Conservation (phyloP, 352 stramenopile genomes). For the Globisporangium middletonii region DNA sequence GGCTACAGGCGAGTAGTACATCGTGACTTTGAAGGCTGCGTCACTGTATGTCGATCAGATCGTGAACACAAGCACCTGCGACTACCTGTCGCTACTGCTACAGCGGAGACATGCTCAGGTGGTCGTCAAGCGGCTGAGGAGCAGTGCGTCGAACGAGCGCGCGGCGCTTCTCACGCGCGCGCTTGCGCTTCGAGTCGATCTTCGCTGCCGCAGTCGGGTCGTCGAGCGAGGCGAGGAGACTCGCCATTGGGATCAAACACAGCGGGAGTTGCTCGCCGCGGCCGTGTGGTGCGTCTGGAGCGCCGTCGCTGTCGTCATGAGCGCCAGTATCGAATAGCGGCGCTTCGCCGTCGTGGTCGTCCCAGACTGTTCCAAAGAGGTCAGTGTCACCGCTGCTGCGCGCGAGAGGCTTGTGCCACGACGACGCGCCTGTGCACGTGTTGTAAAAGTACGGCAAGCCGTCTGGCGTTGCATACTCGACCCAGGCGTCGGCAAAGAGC, state of each 20-base stretch:
- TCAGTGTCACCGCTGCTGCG: neutral
- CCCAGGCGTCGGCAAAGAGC: slow-evolving; percentile 22
- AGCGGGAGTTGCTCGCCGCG: slow-evolving; percentile 37
- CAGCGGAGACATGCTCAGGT: neutral
- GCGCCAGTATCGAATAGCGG: too few relatives aligned
- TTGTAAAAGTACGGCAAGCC: slow-evolving; percentile 71
- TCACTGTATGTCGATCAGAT: too few relatives aligned
- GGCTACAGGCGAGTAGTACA: too few relatives aligned
- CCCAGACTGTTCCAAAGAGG: slow-evolving; percentile 9
- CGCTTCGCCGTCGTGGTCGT: neutral
- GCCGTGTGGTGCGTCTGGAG: neutral
- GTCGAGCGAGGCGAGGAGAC: slow-evolving; percentile 54
- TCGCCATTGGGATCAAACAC: slow-evolving; percentile 69
- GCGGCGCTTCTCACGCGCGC: slow-evolving; percentile 24
- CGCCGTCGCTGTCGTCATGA: neutral
- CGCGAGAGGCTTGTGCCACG: slow-evolving; percentile 35
- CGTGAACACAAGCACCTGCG: too few relatives aligned
- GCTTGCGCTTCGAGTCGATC: slow-evolving; percentile 33
- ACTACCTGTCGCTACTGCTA: too few relatives aligned
- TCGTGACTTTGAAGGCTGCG: too few relatives aligned
- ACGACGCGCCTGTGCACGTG: slow-evolving; percentile 36
- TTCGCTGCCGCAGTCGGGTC: slow-evolving; percentile 53
- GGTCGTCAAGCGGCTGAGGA: neutral
- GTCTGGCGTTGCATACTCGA: slow-evolving; percentile 43
- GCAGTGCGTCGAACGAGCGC: neutral